Evolutionary conservation across 129 eudicot species (phyloP), one percentile per base, ranked within the genome.

Genomic region (Flaveria sonorensis): DNA sequence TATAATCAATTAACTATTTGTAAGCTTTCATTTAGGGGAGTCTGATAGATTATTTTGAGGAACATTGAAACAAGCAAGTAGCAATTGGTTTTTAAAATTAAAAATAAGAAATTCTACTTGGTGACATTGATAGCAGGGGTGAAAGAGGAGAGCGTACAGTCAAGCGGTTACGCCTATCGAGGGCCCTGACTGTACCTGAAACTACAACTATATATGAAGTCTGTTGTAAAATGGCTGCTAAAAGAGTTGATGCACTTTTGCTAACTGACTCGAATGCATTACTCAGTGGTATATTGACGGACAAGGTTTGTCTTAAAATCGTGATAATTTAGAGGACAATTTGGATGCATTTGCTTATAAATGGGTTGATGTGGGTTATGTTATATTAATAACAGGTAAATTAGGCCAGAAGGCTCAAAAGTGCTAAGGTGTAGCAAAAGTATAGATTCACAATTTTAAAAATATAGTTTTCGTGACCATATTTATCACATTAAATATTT

Each of bases 241-340:
- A 95, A 42, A 85, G 96, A 77, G 96, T 80, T 68, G 92, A 87
- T 86, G 98, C 98, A 46, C 85, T 93, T 63, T 82, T 93, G 83
- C 85, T 93, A 69, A 93, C 98, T 0, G 98, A 93, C 78, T 90
- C 98, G 56, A 90, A 86, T 78, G 98, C 98, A 48, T 77, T 93
- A 72, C 86, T 93, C 66, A 85, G 98, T 74, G 98, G 98, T 62
- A 93, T 93, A 65, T 72, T 93, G 77, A 93, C 97, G n/a, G 98
- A 93, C 60, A 93, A 93, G 97, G 97, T 90, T 47, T 71, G 69
- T 53, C 7, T 74, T 76, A 7, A 7, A 53, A 60, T 42, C 24
- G 21, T 32, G 47, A 48, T 45, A 46, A 12, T 47, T 20, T 10
- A 42, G 30, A 68, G 20, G 52, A 1, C 21, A 28, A 14, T 28